Evolutionary conservation across 352 stramenopile genomes (phyloP).

Genomic region (Thalassiosira pacifica): DNA sequence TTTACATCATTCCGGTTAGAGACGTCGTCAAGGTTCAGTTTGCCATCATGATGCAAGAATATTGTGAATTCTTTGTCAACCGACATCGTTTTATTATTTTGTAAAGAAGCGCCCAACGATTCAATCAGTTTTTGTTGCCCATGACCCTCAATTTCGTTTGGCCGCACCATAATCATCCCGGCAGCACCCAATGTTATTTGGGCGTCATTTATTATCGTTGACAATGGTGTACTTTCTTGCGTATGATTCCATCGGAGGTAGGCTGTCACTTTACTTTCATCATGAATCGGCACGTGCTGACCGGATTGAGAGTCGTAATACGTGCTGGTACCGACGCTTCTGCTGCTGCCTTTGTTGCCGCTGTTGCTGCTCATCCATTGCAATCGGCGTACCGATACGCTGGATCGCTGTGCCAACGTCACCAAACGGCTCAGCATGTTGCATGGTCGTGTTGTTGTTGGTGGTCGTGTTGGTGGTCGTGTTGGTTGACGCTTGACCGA

Average conservation of each 20-base stretch:
- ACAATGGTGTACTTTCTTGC: background rate
- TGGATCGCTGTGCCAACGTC: background rate
- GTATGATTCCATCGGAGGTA: slow-evolving; percentile 31
- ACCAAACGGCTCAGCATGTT: background rate
- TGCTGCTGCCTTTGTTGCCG: too few species aligned
- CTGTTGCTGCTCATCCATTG: background rate
- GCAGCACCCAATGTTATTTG: background rate
- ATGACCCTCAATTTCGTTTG: background rate
- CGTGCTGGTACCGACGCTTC: background rate
- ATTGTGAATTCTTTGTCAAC: background rate
- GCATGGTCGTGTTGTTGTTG: background rate
- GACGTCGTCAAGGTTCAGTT: background rate
- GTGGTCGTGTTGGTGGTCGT: too few species aligned
- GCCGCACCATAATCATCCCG: background rate
- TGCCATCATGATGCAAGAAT: background rate
- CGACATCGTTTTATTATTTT: background rate
- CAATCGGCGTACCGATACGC: background rate
- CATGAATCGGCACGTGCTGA: slow-evolving; percentile 62
- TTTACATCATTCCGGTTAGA: slow-evolving; percentile 13
- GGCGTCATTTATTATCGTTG: background rate
- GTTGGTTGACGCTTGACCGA: too few species aligned
- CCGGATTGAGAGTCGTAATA: slow-evolving; percentile 77
- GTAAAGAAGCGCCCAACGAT: slow-evolving; percentile 4
- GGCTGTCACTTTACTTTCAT: slow-evolving; percentile 60
- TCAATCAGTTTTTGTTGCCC: background rate